phyloP scores from a whole-genome alignment of 1,139 yeast species.

The Diutina ranongensis region DNA sequence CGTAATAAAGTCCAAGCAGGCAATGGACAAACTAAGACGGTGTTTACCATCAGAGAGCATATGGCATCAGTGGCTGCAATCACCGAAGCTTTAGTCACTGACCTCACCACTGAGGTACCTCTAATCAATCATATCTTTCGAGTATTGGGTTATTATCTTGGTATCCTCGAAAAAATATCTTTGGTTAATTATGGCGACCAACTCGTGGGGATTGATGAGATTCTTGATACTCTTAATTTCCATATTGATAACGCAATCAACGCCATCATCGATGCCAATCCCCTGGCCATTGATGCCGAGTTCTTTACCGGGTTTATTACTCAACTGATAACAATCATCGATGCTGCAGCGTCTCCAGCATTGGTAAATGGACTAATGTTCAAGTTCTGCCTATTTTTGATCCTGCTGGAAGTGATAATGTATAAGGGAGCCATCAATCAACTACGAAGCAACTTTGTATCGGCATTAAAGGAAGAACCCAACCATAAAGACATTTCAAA shows the following conservation, averaged over 20 bases:
- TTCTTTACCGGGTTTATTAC: background rate
- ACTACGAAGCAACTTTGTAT: background rate
- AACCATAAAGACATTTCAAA: background rate
- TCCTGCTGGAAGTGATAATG: background rate
- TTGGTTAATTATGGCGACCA: background rate
- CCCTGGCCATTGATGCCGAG: background rate
- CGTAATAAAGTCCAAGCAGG: background rate
- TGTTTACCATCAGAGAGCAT: background rate
- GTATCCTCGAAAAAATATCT: background rate
- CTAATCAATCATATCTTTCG: background rate
- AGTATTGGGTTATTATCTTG: background rate
- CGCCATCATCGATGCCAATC: background rate
- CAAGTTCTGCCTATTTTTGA: background rate
- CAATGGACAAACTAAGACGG: background rate
- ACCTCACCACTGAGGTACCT: background rate
- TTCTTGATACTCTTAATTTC: background rate
- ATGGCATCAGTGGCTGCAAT: background rate
- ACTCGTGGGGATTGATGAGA: background rate
- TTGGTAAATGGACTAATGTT: background rate
- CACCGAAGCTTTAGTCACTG: background rate
- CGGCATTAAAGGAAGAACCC: background rate
- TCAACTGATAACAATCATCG: background rate
- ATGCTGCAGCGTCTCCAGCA: background rate
- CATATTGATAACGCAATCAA: background rate
- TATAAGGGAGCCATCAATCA: background rate